Evolutionary conservation across 345 rosid species (phyloP).

Genomic region (Eucalyptus erythrocorys): DNA sequence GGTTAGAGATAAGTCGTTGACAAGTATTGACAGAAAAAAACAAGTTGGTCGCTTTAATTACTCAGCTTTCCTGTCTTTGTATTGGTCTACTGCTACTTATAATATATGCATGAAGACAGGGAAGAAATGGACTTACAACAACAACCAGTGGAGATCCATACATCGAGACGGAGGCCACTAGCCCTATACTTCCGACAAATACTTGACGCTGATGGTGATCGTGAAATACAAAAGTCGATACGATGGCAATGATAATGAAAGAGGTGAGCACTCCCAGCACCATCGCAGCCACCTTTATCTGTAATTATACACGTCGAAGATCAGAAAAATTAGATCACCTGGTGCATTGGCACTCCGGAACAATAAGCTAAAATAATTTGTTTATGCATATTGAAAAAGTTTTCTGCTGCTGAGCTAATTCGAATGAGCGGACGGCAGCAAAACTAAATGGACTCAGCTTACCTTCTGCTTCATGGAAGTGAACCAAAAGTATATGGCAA

Average conservation of each 20-base stretch:
- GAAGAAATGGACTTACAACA: slow-evolving; percentile 32
- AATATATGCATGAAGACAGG: neutral
- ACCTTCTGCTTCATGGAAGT: slow-evolving; percentile 53
- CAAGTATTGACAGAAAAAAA: neutral
- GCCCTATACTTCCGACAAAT: slow-evolving; percentile 59
- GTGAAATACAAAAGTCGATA: slow-evolving; percentile 38
- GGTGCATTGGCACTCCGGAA: neutral
- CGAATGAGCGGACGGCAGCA: neutral
- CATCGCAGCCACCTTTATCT: slow-evolving; percentile 42
- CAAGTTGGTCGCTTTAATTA: neutral
- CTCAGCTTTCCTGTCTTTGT: neutral
- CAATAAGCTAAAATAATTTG: neutral
- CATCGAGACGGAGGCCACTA: slow-evolving; percentile 54
- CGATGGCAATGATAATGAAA: slow-evolving; percentile 15
- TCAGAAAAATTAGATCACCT: neutral
- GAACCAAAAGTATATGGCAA: slow-evolving; percentile 42
- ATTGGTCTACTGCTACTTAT: neutral
- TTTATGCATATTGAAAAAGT: neutral
- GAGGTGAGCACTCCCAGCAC: slow-evolving; percentile 17
- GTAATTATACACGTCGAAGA: neutral
- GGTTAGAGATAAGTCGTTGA: neutral
- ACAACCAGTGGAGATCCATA: slow-evolving; percentile 67
- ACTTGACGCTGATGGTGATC: slow-evolving; percentile 58
- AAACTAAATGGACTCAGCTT: slow-evolving; percentile 1
- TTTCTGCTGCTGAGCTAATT: neutral